Conservation (phyloP, 2,329 filamentous ascomycete species). For the Trichoderma asperellum region DNA sequence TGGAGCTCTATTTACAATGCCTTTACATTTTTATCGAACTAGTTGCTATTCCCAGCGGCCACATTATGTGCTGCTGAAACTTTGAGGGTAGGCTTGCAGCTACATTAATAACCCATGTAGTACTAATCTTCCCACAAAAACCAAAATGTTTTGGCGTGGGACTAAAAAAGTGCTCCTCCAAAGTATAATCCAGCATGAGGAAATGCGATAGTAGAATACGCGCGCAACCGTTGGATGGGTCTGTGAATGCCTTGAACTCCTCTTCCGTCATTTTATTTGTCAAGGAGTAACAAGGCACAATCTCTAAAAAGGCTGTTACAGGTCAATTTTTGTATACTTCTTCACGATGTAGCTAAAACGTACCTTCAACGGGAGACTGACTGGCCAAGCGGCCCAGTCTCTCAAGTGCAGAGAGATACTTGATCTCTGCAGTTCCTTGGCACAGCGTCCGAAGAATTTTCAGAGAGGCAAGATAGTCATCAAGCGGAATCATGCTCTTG, state of each 20-base stretch:
- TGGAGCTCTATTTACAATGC: neutral
- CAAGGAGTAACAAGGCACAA: neutral
- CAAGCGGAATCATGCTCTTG: neutral
- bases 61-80: conserved; percentile 17
- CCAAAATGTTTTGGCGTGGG: neutral
- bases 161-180: conserved; percentile 2
- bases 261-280: conserved; percentile 12
- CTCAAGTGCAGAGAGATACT: conserved; percentile 5
- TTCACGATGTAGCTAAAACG: neutral
- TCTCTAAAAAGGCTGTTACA: neutral
- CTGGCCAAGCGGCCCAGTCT: neutral
- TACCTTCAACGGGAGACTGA: neutral
- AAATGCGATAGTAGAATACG: neutral
- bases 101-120: neutral
- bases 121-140: neutral
- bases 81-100: neutral
- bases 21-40: neutral
- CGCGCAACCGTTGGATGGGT: conserved; percentile 5
- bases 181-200: conserved; percentile 1
- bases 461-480: neutral
- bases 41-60: conserved; percentile 1
- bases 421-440: conserved; percentile 6
- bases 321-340: neutral
- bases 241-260: conserved; percentile 8
- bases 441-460: neutral